Conservation (phyloP, 1,284 basidiomycete species). For the Earliella scabrosa region DNA sequence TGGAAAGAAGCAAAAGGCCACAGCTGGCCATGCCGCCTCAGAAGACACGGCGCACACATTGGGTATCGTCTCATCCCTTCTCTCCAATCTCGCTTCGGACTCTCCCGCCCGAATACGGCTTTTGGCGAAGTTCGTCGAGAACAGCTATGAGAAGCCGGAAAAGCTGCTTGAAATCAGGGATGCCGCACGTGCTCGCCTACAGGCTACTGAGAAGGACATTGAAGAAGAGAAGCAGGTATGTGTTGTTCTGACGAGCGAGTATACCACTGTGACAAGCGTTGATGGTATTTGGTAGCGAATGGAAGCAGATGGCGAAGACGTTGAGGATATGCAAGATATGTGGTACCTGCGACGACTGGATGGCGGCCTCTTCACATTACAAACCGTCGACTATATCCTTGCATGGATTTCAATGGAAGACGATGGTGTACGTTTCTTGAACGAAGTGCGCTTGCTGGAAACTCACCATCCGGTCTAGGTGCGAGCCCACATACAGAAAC, state of each 20-base stretch:
- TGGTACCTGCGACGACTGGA: constrained; percentile 88
- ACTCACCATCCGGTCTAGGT: constrained; percentile 51
- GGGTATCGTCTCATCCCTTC: constrained; percentile 86
- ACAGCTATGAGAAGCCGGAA: constrained; percentile 91
- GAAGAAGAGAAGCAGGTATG: constrained; percentile 67
- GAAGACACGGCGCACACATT: constrained; percentile 90
- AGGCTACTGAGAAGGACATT: constrained; percentile 64
- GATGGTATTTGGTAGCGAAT: constrained; percentile 47
- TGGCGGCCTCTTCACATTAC: constrained; percentile 86
- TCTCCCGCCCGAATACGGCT: constrained; percentile 82
- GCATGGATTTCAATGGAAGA: constrained; percentile 99
- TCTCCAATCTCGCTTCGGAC: constrained; percentile 90
- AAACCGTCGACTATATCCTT: constrained; percentile 91
- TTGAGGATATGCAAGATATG: constrained; percentile 71
- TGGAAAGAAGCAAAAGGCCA: constrained; percentile 63
- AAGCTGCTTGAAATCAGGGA: constrained; percentile 90
- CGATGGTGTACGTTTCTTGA: constrained; percentile 75
- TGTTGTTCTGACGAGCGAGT: background rate
- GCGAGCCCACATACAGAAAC: constrained; percentile 71
- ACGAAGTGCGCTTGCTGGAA: background rate
- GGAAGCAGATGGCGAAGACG: constrained; percentile 59
- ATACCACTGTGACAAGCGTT: background rate
- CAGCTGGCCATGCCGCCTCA: constrained; percentile 58
- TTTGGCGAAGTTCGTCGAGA: constrained; percentile 92
- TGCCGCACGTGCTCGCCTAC: constrained; percentile 62